These are phyloP conservation scores for Gossypium gossypioides DNA, from an alignment of 441 rosid genomes.

Conservation along the genomic window DNA sequence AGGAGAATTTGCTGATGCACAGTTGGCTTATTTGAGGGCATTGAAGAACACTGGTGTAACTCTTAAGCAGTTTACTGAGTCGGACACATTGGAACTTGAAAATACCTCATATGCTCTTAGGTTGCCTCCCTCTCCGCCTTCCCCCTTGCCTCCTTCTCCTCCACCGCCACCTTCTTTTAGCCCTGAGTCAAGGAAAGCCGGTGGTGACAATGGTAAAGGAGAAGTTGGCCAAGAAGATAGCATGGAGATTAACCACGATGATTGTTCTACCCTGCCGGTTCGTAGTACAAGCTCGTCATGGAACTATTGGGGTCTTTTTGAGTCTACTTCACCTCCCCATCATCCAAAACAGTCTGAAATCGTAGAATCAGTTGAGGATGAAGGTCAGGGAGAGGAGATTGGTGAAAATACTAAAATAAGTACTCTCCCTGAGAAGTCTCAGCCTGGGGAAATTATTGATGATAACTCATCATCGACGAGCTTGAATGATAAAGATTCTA, in stretches of 20 bases:
- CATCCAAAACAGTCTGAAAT: slow-evolving; percentile 23
- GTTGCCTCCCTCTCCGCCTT: slow-evolving; percentile 23
- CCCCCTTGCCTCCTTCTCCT: not conserved
- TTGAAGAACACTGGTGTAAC: slow-evolving; percentile 81
- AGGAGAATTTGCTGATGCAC: slow-evolving; percentile 76
- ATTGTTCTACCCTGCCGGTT: slow-evolving; percentile 25
- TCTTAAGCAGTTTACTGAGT: slow-evolving; percentile 85
- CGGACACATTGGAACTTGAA: slow-evolving; percentile 70
- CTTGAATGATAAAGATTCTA: slow-evolving; percentile 38
- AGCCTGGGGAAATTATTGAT: slow-evolving; percentile 34
- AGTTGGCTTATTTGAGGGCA: slow-evolving; percentile 64
- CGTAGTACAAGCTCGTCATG: slow-evolving; percentile 32
- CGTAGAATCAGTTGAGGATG: slow-evolving; percentile 45
- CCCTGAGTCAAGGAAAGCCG: slow-evolving; percentile 42
- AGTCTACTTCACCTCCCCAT: slow-evolving; percentile 21
- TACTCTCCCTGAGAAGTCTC: slow-evolving; percentile 30
- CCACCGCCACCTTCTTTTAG: slow-evolving; percentile 57
- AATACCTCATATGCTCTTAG: slow-evolving; percentile 27
- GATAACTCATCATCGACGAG: slow-evolving; percentile 54
- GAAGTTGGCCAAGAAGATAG: slow-evolving; percentile 32
- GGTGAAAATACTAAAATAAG: slow-evolving; percentile 19
- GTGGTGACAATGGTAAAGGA: slow-evolving; percentile 19
- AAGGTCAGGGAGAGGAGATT: slow-evolving; percentile 32
- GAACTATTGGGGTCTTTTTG: slow-evolving; percentile 45
- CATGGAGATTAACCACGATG: slow-evolving; percentile 5